These are phyloP conservation scores for Boletellus sp. DNA, from an alignment of 1,284 basidiomycete species.

Conservation along the genomic window DNA sequence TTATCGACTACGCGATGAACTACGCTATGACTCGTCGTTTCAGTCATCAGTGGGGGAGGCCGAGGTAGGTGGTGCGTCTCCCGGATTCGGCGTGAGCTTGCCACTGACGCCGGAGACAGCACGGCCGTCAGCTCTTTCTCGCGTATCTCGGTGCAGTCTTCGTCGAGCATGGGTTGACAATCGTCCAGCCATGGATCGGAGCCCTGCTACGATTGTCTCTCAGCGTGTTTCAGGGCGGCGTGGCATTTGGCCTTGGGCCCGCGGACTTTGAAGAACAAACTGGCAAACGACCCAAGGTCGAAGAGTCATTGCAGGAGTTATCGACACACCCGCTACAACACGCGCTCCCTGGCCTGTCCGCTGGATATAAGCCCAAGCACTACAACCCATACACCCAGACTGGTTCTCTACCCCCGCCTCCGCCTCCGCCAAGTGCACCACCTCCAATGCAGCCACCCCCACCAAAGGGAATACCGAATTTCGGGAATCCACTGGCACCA, in stretches of 20 bases:
- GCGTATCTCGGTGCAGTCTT: constrained; percentile 68
- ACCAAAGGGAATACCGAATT: constrained; percentile 25
- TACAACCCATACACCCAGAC: constrained; percentile 32
- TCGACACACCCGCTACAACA: constrained; percentile 33
- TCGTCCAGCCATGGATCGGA: constrained; percentile 58
- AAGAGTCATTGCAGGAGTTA: constrained; percentile 29
- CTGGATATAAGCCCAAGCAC: constrained; percentile 24
- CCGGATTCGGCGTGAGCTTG: constrained; percentile 14
- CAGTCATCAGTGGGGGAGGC: constrained; percentile 39
- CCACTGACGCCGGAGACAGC: constrained; percentile 38
- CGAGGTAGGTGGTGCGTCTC: constrained; percentile 41
- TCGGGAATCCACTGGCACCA: constrained; percentile 53
- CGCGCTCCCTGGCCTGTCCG: constrained; percentile 22
- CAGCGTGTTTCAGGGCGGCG: constrained; percentile 18
- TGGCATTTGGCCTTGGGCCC: constrained; percentile 22
- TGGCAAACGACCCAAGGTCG: constrained; percentile 30
- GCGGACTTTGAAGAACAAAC: constrained; percentile 29
- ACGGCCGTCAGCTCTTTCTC: constrained; percentile 55
- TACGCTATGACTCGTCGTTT: constrained; percentile 51
- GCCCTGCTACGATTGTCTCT: constrained; percentile 42
- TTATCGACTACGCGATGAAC: constrained; percentile 55
- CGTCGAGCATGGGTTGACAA: constrained; percentile 48
- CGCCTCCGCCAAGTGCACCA: constrained; percentile 24
- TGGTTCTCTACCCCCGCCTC: constrained; percentile 8
- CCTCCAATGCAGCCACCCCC: constrained; percentile 28